Conservation (phyloP, 495 filamentous ascomycete genomes). For the Viridothelium virens region DNA sequence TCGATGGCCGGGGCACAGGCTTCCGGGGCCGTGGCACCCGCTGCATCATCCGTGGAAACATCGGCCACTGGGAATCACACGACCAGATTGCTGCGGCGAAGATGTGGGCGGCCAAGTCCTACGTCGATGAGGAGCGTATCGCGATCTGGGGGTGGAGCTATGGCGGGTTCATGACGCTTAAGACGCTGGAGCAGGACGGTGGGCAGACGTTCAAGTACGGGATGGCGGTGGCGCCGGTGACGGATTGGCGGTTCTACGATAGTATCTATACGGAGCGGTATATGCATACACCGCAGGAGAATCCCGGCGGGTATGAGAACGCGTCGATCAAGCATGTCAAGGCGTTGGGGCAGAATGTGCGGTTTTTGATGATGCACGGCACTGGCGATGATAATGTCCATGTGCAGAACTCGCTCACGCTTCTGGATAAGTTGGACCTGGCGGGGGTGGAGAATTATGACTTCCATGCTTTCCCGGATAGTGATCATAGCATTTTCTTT, state of each 20-base stretch:
- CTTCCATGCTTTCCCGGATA: conserved; percentile 91
- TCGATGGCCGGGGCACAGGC: conserved; percentile 89
- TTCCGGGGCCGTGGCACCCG: conserved; percentile 80
- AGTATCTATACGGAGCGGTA: conserved; percentile 58
- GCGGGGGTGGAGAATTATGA: conserved; percentile 88
- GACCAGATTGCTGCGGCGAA: conserved; percentile 91
- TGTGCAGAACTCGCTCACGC: conserved; percentile 78
- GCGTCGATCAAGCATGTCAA: conserved; percentile 63
- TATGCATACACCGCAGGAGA: conserved; percentile 49
- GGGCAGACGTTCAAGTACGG: conserved; percentile 89
- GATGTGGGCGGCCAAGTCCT: conserved; percentile 71
- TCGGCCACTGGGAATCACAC: conserved; percentile 75
- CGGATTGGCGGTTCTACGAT: conserved; percentile 76
- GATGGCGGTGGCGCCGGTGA: conserved; percentile 96
- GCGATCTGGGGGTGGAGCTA: conserved; percentile 99
- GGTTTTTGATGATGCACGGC: conserved; percentile 93
- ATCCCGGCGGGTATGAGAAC: conserved; percentile 59
- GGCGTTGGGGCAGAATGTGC: conserved; percentile 62
- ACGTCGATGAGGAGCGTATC: conserved; percentile 72
- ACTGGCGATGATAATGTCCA: conserved; percentile 95
- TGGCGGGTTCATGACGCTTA: conserved; percentile 94
- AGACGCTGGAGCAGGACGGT: conserved; percentile 84
- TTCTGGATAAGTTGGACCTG: conserved; percentile 82
- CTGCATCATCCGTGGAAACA: conserved; percentile 69
- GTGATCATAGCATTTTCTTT: conserved; percentile 90